Evolutionary conservation across 2,329 filamentous ascomycete genomes (phyloP), one percentile per base, ranked within the genome.

Genomic region (Fusarium nygamai): DNA sequence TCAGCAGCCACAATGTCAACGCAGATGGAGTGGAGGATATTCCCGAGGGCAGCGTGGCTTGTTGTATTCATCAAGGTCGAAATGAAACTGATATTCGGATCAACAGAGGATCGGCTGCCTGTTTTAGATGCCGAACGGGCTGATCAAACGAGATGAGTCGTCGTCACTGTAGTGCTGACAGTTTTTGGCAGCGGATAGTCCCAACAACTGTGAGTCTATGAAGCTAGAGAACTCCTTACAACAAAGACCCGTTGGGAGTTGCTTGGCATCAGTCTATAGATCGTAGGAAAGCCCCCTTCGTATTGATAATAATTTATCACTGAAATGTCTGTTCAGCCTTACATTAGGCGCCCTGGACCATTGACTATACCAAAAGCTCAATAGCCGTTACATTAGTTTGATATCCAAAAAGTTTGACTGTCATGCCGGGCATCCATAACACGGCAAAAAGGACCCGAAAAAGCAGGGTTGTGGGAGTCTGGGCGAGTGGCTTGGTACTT

Each of bases 401-500:
- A 29, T 24, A 46, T 46, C 14, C 12, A 36, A 56, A 46, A 54
- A 57, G 33, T 58, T 71, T 46, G 46, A 54, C 16, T 53, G 56
- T 56, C 71, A 71, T 59, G 71, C 57, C 53, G 44, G 53, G 43
- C 61, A 60, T 70, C 65, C 67, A 64, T 67, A 61, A 56, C 47
- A 75, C 72, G 72, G 72, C 72, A 77, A 67, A 64, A 66, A 61
- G 64, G 67, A 71, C 59, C 76, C 74, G 77, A 77, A 47, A 71
- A 75, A 77, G 69, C 77, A 79, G 77, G 77, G 75, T 76, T 78
- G 58, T 61, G 69, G 64, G 46, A 61, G 76, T 69, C 77, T 78
- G 75, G 77, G 77, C 77, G 61, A 69, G 77, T 79, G 77, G 77
- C 77, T 79, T 79, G 74, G 77, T 68, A 73, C 77, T 79, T 79